These are phyloP conservation scores for Cladobotryum protrusum DNA, from an alignment of 2,329 filamentous ascomycete species.

Conservation along the genomic window DNA sequence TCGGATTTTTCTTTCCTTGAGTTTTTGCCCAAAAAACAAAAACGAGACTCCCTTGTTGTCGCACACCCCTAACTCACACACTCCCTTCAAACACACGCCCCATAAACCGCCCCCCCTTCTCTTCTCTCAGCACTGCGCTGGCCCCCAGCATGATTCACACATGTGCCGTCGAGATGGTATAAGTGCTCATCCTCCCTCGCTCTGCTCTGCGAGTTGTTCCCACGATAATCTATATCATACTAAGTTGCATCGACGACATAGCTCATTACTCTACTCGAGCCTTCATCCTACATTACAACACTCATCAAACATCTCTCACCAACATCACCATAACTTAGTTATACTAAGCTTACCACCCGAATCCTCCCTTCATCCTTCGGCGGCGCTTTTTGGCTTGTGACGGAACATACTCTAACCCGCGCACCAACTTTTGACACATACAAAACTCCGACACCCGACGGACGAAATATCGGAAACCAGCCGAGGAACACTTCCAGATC, in stretches of 20 bases:
- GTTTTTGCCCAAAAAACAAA: too few relatives aligned
- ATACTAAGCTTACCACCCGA: background rate
- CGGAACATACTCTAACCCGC: conserved; percentile 2
- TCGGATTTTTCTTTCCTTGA: too few relatives aligned
- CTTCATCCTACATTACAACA: too few relatives aligned
- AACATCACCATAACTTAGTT: too few relatives aligned
- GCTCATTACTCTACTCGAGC: too few relatives aligned
- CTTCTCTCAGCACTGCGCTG: conserved; percentile 8
- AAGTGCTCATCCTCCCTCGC: conserved; percentile 14
- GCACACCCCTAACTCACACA: conserved; percentile 6
- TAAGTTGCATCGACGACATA: too few relatives aligned
- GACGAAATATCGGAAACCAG: conserved; percentile 4
- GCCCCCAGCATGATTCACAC: conserved; percentile 13
- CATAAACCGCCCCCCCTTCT: conserved; percentile 8
- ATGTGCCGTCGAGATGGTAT: conserved; percentile 18
- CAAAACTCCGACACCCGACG: conserved; percentile 7
- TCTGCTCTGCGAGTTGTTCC: background rate
- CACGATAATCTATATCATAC: too few relatives aligned
- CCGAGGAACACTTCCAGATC: conserved; percentile 1
- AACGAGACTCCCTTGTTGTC: background rate
- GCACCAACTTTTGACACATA: conserved; percentile 4
- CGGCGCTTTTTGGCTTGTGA: background rate
- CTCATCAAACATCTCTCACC: too few relatives aligned
- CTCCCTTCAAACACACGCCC: background rate
- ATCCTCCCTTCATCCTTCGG: conserved; percentile 3